A percentile compares a stretch with the other conserved stretches of the same genome.
Evolutionary conservation across 495 filamentous ascomycete genomes (phyloP).

Genomic region (Talaromyces borbonicus): DNA sequence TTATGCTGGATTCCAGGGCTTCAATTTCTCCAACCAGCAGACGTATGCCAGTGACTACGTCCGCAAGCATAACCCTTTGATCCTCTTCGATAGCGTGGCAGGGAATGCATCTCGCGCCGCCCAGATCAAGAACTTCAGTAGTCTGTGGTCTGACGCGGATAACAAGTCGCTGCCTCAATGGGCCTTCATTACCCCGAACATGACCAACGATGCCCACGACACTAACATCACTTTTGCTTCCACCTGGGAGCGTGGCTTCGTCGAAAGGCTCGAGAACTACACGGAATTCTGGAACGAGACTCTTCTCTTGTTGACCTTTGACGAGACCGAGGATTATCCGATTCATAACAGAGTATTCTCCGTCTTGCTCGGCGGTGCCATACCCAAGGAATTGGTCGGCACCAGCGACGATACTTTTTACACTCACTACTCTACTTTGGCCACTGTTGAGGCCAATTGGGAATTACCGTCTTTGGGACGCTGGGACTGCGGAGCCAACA

Average conservation of each 20-base stretch:
- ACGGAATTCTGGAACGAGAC: slow-evolving; percentile 59
- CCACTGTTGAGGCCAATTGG: slow-evolving; percentile 60
- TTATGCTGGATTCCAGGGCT: slow-evolving; percentile 56
- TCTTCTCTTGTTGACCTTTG: slow-evolving; percentile 58
- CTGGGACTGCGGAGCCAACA: slow-evolving; percentile 64
- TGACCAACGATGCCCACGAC: slow-evolving; percentile 67
- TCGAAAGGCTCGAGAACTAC: slow-evolving; percentile 53
- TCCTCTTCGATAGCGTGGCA: slow-evolving; percentile 50
- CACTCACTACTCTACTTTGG: slow-evolving; percentile 60
- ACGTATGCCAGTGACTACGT: slow-evolving; percentile 55
- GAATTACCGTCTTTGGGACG: slow-evolving; percentile 56
- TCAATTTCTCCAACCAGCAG: slow-evolving; percentile 42
- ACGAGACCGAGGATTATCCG: slow-evolving; percentile 52
- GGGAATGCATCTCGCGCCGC: slow-evolving; percentile 42
- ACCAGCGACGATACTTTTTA: slow-evolving; percentile 59
- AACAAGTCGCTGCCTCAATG: slow-evolving; percentile 54
- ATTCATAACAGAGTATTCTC: slow-evolving; percentile 47
- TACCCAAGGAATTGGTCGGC: slow-evolving; percentile 46
- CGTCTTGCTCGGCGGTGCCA: slow-evolving; percentile 56
- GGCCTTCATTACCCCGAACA: slow-evolving; percentile 70
- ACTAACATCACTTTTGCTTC: slow-evolving; percentile 51
- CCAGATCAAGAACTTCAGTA: slow-evolving; percentile 59
- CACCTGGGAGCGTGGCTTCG: slow-evolving; percentile 46
- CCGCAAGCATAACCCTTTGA: slow-evolving; percentile 66
- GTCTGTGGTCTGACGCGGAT: slow-evolving; percentile 50